Evolutionary conservation across 1,284 basidiomycete genomes (phyloP).

Genomic region (Stygiomarasmius scandens): DNA sequence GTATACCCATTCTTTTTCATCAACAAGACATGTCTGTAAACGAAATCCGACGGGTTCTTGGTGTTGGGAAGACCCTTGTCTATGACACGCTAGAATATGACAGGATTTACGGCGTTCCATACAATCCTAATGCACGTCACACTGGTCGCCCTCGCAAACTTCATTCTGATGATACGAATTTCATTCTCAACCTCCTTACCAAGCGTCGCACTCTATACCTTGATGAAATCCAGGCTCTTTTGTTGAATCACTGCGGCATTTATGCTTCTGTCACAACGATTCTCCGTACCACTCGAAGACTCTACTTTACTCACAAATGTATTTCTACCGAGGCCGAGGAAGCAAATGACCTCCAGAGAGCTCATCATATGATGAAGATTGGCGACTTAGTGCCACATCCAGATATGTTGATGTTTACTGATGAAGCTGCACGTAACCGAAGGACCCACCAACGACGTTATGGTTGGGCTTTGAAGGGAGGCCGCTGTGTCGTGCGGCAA

Average conservation of each 20-base stretch:
- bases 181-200: conserved; percentile 12
- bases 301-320: conserved; percentile 22
- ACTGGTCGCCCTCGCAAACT: conserved; percentile 8
- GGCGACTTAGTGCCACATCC: conserved; percentile 16
- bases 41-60: conserved; percentile 23
- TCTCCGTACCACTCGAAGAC: conserved; percentile 16
- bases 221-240: conserved; percentile 22
- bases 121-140: conserved; percentile 17
- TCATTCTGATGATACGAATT: conserved; percentile 10
- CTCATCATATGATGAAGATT: conserved; percentile 21
- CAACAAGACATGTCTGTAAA: conserved; percentile 16
- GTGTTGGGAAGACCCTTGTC: conserved; percentile 25
- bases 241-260: conserved; percentile 11
- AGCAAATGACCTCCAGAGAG: conserved; percentile 22
- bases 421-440: conserved; percentile 22
- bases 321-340: conserved; percentile 23
- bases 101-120: conserved; percentile 14
- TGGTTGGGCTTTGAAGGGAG: conserved; percentile 23
- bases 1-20: conserved; percentile 22
- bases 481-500: conserved; percentile 18
- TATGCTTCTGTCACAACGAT: conserved; percentile 20
- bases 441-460: conserved; percentile 15
- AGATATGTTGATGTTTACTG: conserved; percentile 23
- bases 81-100: conserved; percentile 23
- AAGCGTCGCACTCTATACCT: conserved; percentile 17